Percentiles rank a stretch among this genome's conserved stretches.
Conservation (phyloP, 495 filamentous ascomycete species). For the Xylaria venustula region DNA sequence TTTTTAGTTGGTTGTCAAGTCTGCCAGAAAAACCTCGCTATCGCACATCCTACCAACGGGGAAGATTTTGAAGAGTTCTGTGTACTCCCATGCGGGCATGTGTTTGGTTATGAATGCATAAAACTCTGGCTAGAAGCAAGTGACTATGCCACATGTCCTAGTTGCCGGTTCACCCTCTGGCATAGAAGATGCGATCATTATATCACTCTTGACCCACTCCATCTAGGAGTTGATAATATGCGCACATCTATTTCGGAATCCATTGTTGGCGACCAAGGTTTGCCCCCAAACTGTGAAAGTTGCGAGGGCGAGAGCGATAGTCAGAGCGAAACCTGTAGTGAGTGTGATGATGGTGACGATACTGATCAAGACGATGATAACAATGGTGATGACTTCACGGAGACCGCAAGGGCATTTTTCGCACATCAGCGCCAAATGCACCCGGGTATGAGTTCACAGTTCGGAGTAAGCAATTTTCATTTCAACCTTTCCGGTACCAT, state of each 20-base stretch:
- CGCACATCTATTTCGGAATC: background rate
- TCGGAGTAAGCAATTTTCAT: too few relatives aligned
- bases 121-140: background rate
- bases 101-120: background rate
- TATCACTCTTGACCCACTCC: background rate
- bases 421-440: too few relatives aligned
- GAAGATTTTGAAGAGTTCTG: background rate
- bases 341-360: background rate
- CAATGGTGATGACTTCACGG: too few relatives aligned
- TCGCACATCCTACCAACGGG: background rate
- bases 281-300: background rate
- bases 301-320: background rate
- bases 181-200: background rate
- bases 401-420: too few relatives aligned
- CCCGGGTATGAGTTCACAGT: too few relatives aligned
- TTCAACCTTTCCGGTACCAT: too few relatives aligned
- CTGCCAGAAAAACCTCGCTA: background rate
- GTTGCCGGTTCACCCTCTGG: background rate
- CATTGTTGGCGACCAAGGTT: background rate
- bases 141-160: background rate
- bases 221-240: background rate
- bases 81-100: slow-evolving; percentile 3
- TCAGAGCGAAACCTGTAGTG: background rate
- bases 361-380: too few relatives aligned
- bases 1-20: background rate